Conservation (phyloP, 768 basidiomycete genomes). For the Auricularia heimuer region DNA sequence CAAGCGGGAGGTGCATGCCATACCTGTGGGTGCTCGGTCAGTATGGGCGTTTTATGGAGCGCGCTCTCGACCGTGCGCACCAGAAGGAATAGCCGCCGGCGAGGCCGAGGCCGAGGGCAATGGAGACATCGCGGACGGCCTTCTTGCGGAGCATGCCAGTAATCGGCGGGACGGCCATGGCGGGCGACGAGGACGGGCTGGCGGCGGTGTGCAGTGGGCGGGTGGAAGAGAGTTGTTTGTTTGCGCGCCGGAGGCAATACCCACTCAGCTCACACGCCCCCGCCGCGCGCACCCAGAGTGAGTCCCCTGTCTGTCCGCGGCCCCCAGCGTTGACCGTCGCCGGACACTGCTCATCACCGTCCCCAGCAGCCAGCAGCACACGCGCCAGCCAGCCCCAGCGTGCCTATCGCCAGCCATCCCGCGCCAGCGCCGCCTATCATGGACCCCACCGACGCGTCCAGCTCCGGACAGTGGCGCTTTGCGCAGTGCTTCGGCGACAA, state of each 20-base stretch:
- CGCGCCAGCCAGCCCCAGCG: conserved; percentile 9
- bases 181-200: conserved; percentile 9
- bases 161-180: conserved; percentile 83
- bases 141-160: conserved; percentile 89
- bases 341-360: background rate
- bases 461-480: conserved; percentile 92
- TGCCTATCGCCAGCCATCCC: conserved; percentile 19
- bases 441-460: conserved; percentile 69
- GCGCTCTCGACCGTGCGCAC: conserved; percentile 34
- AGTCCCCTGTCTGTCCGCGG: too few relatives aligned
- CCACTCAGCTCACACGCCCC: background rate
- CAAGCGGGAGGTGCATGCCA: conserved; percentile 61
- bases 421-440: conserved; percentile 27
- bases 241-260: background rate
- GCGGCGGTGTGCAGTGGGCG: conserved; percentile 13
- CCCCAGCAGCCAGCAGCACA: background rate
- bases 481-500: conserved; percentile 99
- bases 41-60: conserved; percentile 11
- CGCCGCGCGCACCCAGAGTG: too few relatives aligned
- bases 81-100: conserved; percentile 73
- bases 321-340: too few relatives aligned
- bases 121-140: conserved; percentile 76
- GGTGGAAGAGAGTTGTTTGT: background rate
- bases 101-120: conserved; percentile 67
- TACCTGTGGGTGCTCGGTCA: conserved; percentile 45